These are phyloP conservation scores for Ogataea ganodermae DNA, from an alignment of 805 yeast genomes.

Conservation along the genomic window DNA sequence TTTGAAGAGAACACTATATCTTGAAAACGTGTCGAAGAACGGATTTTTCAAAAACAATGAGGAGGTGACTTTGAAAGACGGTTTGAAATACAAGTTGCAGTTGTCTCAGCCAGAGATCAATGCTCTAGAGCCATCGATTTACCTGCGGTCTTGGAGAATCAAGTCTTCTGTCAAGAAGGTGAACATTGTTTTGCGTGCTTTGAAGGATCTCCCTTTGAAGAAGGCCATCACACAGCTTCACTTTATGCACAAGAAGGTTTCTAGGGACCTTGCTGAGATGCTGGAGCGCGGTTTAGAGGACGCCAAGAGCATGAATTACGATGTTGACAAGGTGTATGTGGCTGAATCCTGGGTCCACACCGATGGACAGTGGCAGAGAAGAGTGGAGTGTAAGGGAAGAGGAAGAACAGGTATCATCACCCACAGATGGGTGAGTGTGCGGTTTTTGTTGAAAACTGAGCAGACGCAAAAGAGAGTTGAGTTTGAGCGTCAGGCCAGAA, in stretches of 20 bases:
- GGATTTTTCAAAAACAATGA: constrained; percentile 71
- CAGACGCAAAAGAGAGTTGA: constrained; percentile 62
- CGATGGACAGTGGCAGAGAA: constrained; percentile 72
- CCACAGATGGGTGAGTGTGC: constrained; percentile 78
- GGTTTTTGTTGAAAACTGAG: constrained; percentile 70
- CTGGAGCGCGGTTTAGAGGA: constrained; percentile 72
- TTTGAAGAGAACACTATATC: constrained; percentile 65
- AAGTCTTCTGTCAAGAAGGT: constrained; percentile 90
- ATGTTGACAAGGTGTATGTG: constrained; percentile 65
- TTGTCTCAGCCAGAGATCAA: constrained; percentile 69
- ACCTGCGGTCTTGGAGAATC: constrained; percentile 74
- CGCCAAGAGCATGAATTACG: constrained; percentile 59
- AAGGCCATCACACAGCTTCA: constrained; percentile 91
- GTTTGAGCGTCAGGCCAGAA: constrained; percentile 56
- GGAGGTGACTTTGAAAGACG: constrained; percentile 44
- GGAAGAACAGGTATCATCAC: constrained; percentile 81
- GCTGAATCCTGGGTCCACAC: constrained; percentile 89
- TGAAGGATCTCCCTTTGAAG: constrained; percentile 68
- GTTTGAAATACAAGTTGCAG: constrained; percentile 47
- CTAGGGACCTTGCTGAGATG: constrained; percentile 76
- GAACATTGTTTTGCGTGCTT: constrained; percentile 72
- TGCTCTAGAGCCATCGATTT: constrained; percentile 85
- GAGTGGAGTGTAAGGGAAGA: constrained; percentile 84
- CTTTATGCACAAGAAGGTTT: constrained; percentile 76
- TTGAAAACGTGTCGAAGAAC: constrained; percentile 57